Evolutionary conservation across 495 filamentous ascomycete genomes (phyloP), one percentile per base, ranked within the genome.

Genomic region (Evansstolkia leycettana): DNA sequence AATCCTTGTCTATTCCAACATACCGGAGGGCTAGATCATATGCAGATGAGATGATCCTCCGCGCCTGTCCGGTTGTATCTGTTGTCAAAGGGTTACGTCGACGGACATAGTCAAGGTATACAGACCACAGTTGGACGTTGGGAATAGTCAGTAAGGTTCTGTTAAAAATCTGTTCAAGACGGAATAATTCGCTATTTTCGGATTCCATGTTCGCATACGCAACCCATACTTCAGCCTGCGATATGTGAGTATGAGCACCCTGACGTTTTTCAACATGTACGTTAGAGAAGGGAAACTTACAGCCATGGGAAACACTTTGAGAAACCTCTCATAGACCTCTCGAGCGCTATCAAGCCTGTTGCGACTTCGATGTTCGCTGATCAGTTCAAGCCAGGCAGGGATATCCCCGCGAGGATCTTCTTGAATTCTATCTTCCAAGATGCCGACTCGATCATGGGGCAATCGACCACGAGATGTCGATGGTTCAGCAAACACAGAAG

Each of bases 41-140:
- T 2, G 85, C 80, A 38, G 83, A 79, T 17, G 72, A 74, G 30
- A 96, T 78, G 8, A 76, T 81, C 33, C 70, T 64, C 28, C 89
- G 80, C 24, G 84, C 80, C 31, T 74, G 63, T 23, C 82, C 85
- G 24, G 70, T 67, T n/a, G 73, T 63, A 50, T 95, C 90, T 40
- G 76, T 89, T 4, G 71, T 76, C 28, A 95, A 61, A 40, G 90
- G 83, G 50, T 96, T 88, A 34, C 78, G 70, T 12, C 90, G 84
- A 34, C 92, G 88, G 41, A 96, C 77, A 54, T 96, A 95, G 55
- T 93, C 82, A 24, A 98, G 68, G 53, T 98, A 98, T n/a, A 80
- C 71, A 12, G 76, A 82, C 89, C 88, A 98, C 6, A 98, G 73
- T 33, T 78, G 70, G 19, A 95, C 76, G 54, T 86, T 80, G 12